Evolutionary conservation across 2,329 filamentous ascomycete genomes (phyloP), one percentile per base, ranked within the genome.

Genomic region (Colletotrichum euphorbiae): DNA sequence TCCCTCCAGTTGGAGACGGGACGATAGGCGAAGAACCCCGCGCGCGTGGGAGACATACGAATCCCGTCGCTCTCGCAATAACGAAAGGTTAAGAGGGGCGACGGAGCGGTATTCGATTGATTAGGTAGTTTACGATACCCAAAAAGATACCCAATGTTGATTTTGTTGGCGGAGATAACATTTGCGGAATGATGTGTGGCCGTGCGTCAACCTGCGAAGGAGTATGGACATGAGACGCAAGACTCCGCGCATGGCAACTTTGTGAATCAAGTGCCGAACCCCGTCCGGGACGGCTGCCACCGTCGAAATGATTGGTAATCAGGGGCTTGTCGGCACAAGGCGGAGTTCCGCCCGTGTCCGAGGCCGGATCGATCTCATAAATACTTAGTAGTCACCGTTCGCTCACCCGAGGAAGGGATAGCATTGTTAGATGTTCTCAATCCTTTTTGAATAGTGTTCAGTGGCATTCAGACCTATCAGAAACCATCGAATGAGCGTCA

Each of bases 1-100:
- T 28, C 68, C 70, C 9, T 71, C 68, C 8, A 68, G 45, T 15
- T 71, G 69, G 69, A 62, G 69, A 36, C 64, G 67, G 51, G 63
- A 67, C 50, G 68, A 70, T 36, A 46, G 67, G 19, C 62, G 62
- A 4, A 69, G 67, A 50, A 21, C 51, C 17, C 56, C 17, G 50
- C 63, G 45, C 19, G 55, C 21, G 50, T 57, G 45, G 24, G 55
- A 67, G 56, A n/a, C 50, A 17, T 36, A 50, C 17, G 56, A 62
- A 3, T 51, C 43, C 21, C 62, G 67, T 17, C 62, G 56, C 17
- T 67, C 63, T 38, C 62, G 67, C 5, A 62, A 69, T 38, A 33
- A 46, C 15, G 56, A 67, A 9, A 67, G 67, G 21, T 12, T 57
- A 28, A 38, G 67, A 42, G 67, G 67, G 38, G 67, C 63, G 28